Percentiles rank a stretch among this genome's conserved stretches.
phyloP scores from a whole-genome alignment of 2,329 filamentous ascomycete genomes.

The Fusarium sublunatum region DNA sequence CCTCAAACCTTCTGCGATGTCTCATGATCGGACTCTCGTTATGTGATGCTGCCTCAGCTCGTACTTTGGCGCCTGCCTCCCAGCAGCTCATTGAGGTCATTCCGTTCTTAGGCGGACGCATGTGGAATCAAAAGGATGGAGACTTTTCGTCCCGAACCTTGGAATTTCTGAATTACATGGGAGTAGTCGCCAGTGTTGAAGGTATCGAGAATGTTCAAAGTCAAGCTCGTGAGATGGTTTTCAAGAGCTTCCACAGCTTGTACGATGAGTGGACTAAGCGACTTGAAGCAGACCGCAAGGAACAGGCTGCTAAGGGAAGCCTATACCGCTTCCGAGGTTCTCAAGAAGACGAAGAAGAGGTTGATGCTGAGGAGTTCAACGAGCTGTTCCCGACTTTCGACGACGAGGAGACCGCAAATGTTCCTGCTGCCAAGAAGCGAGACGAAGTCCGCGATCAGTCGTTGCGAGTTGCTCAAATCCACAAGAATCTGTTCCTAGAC shows the following conservation, averaged over 20 bases:
- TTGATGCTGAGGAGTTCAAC: constrained; percentile 78
- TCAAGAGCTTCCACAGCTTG: constrained; percentile 75
- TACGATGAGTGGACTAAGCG: constrained; percentile 84
- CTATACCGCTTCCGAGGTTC: constrained; percentile 87
- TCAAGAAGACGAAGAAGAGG: constrained; percentile 78
- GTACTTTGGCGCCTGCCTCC: constrained; percentile 51
- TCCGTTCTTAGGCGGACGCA: constrained; percentile 67
- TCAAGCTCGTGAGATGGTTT: constrained; percentile 65
- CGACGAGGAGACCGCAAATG: constrained; percentile 58
- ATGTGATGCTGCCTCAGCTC: constrained; percentile 59
- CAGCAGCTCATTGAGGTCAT: constrained; percentile 58
- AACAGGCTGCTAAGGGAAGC: constrained; percentile 77
- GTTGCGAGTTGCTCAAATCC: constrained; percentile 69
- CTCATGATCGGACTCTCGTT: constrained; percentile 80
- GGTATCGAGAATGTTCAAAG: constrained; percentile 55
- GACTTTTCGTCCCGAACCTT: constrained; percentile 51
- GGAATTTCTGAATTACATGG: constrained; percentile 56
- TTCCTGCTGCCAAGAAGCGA: constrained; percentile 47
- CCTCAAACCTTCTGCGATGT: constrained; percentile 82
- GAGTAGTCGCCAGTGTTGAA: constrained; percentile 58
- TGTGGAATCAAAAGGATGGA: constrained; percentile 44
- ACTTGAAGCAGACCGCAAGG: constrained; percentile 79
- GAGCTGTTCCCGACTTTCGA: constrained; percentile 85
- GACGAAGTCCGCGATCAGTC: constrained; percentile 66
- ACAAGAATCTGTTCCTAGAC: constrained; percentile 64